phyloP scores from a whole-genome alignment of 768 basidiomycete species.

The Kwoniella pini region DNA sequence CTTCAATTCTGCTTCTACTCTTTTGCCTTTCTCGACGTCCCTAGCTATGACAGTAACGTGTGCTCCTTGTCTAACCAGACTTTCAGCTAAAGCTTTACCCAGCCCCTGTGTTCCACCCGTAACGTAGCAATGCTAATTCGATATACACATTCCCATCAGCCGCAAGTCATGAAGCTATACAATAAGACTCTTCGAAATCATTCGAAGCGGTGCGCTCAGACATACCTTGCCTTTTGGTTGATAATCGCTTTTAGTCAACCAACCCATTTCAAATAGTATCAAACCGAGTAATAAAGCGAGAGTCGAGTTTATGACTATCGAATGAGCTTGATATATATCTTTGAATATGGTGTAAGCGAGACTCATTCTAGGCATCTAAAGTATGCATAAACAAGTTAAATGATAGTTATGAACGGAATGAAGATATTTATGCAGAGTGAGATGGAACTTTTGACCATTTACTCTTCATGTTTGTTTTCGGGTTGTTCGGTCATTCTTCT shows the following conservation, averaged over 20 bases:
- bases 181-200: no score
- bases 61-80: slow-evolving; percentile 67
- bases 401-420: not conserved
- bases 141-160: no score
- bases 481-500: not conserved
- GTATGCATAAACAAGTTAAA: not conserved
- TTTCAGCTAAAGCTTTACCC: slow-evolving; percentile 70
- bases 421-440: not conserved
- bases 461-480: not conserved
- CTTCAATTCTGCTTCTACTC: slow-evolving; percentile 66
- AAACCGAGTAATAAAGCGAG: slow-evolving; percentile 11
- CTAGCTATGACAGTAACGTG: slow-evolving; percentile 82
- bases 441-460: not conserved
- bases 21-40: slow-evolving; percentile 65
- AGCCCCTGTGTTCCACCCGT: slow-evolving; percentile 83
- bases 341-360: not conserved
- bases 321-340: slow-evolving; percentile 2
- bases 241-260: slow-evolving; percentile 27
- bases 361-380: not conserved
- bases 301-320: not conserved
- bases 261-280: slow-evolving; percentile 20
- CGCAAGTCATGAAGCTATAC: no score
- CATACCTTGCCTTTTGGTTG: slow-evolving; percentile 43
- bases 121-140: slow-evolving; percentile 72
- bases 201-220: not conserved